These are phyloP conservation scores for Iris pallida DNA, from an alignment of 116 monocot genomes.

Conservation along the genomic window DNA sequence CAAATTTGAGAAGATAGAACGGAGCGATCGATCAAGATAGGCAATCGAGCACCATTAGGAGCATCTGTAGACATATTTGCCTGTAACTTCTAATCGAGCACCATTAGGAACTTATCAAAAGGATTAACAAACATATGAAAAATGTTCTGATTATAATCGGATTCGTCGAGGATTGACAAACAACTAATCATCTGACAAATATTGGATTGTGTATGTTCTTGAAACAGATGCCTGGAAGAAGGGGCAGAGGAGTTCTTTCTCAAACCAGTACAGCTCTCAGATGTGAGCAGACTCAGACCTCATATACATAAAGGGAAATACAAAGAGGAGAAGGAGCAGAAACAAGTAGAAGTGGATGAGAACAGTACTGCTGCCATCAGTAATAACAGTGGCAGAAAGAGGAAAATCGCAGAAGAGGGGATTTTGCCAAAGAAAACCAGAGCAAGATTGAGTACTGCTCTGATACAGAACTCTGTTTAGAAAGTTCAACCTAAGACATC, in stretches of 20 bases:
- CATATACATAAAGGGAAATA: constrained; percentile 1
- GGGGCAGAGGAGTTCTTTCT: constrained; percentile 25
- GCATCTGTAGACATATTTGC: too few species aligned
- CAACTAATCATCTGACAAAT: too few species aligned
- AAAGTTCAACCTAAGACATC: background rate
- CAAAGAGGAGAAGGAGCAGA: background rate
- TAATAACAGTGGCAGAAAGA: background rate
- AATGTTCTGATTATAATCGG: too few species aligned
- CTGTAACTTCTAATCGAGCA: too few species aligned
- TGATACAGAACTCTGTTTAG: background rate
- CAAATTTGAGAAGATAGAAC: too few species aligned
- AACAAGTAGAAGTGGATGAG: background rate
- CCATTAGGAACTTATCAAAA: too few species aligned
- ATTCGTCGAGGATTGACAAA: too few species aligned
- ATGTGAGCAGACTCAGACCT: constrained; percentile 17
- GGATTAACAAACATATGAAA: too few species aligned
- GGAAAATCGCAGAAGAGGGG: background rate
- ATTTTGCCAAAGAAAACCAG: background rate
- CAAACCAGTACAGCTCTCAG: constrained; percentile 23
- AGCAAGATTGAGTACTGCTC: background rate
- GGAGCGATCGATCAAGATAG: too few species aligned
- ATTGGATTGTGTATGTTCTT: too few species aligned
- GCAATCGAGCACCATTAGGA: too few species aligned
- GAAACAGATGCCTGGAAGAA: constrained; percentile 14
- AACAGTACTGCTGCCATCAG: background rate